Evolutionary conservation across 768 basidiomycete genomes (phyloP).

Genomic region (Asterophora lycoperdoides): DNA sequence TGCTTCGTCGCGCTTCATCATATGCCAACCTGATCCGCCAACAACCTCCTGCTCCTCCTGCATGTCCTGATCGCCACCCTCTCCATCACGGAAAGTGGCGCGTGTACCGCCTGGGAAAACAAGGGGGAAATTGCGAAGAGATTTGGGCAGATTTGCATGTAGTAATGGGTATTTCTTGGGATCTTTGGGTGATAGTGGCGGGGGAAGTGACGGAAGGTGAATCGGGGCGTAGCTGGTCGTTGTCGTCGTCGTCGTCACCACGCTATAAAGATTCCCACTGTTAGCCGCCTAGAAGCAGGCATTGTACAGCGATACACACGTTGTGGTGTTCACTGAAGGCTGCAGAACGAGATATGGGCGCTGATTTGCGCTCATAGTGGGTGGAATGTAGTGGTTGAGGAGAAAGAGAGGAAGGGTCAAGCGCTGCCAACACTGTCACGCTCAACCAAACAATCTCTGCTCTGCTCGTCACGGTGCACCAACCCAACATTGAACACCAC

Average conservation of each 20-base stretch:
- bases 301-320: conserved; percentile 42
- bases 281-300: conserved; percentile 14
- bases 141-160: conserved; percentile 68
- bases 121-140: conserved; percentile 70
- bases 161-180: conserved; percentile 77
- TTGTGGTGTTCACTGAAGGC: conserved; percentile 82
- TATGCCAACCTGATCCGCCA: conserved; percentile 68
- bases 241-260: conserved; percentile 88
- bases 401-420: conserved; percentile 7
- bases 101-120: conserved; percentile 77
- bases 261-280: conserved; percentile 40
- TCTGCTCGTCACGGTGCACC: neutral
- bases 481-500: too few relatives aligned
- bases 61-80: conserved; percentile 59
- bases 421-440: conserved; percentile 1
- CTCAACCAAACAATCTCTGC: conserved; percentile 13
- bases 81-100: conserved; percentile 75
- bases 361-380: conserved; percentile 56
- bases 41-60: conserved; percentile 66
- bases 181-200: conserved; percentile 69
- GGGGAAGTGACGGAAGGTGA: conserved; percentile 67
- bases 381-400: conserved; percentile 20
- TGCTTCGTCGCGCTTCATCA: conserved; percentile 65
- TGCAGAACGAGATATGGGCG: conserved; percentile 70
- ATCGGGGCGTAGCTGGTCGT: conserved; percentile 91